Evolutionary conservation across 495 filamentous ascomycete genomes (phyloP).

Genomic region (Aspergillus bridgeri): DNA sequence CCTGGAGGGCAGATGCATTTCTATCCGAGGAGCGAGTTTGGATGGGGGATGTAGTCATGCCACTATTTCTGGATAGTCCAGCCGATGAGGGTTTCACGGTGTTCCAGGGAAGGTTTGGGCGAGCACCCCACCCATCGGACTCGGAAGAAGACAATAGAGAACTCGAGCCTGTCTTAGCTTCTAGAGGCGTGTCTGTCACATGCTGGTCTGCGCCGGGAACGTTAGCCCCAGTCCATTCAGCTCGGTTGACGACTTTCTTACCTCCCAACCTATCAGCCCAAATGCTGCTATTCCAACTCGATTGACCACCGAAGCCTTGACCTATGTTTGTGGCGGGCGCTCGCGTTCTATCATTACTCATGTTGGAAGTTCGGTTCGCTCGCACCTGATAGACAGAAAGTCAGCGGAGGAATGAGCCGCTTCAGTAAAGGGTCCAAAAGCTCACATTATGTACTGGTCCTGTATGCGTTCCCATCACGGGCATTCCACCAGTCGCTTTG

Average conservation of each 20-base stretch:
- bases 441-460: conserved; percentile 38
- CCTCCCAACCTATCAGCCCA: conserved; percentile 57
- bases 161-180: conserved; percentile 60
- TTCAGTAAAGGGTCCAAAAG: background rate
- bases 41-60: conserved; percentile 48
- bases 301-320: conserved; percentile 44
- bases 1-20: conserved; percentile 33
- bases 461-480: conserved; percentile 27
- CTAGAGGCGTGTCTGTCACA: conserved; percentile 29
- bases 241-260: conserved; percentile 10
- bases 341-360: conserved; percentile 39
- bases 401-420: background rate
- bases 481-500: conserved; percentile 28
- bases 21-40: conserved; percentile 45
- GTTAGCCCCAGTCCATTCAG: conserved; percentile 1
- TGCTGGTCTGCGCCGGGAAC: conserved; percentile 25
- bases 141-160: conserved; percentile 64
- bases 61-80: conserved; percentile 38
- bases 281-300: conserved; percentile 56
- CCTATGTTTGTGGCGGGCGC: conserved; percentile 38
- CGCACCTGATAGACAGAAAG: conserved; percentile 27
- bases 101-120: conserved; percentile 53
- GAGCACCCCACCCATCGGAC: conserved; percentile 53
- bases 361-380: conserved; percentile 35
- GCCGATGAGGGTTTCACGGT: conserved; percentile 46